Base-by-base conservation (phyloP, 495 filamentous ascomycete species). In the Hypoxylon crocopeplum region DNA sequence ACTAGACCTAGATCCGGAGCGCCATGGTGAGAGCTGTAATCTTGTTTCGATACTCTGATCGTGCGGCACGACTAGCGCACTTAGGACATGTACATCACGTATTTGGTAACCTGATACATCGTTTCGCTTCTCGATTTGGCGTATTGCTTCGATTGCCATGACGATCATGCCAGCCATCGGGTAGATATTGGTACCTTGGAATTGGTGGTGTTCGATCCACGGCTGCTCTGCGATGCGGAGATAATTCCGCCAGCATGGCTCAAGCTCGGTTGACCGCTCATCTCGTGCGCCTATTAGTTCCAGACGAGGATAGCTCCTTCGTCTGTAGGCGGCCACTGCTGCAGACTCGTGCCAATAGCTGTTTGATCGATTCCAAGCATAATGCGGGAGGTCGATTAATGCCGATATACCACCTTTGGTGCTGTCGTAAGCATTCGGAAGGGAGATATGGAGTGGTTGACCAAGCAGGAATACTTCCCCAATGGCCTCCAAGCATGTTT, bases 101-200 rank as follows among this genome's bases (percentile, higher is more conserved):
- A n/a, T n/a, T n/a, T n/a, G n/a, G n/a, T n/a, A n/a, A n/a, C n/a
- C n/a, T n/a, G n/a, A n/a, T n/a, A n/a, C n/a, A n/a, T n/a, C n/a
- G n/a, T n/a, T n/a, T n/a, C n/a, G n/a, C n/a, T n/a, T n/a, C n/a
- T n/a, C 24, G 24, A 27, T 38, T 52, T 84, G 80, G 1, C 69
- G 39, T 5, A 77, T 67, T 0, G 80, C 81, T 55, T 84, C 80
- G 7, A 75, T 69, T 2, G 62, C 72, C 77, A 83, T 82, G 7
- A 71, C 63, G 0, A 82, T 64, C 34, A 79, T 78, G 0, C 74
- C 76, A 8, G 80, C 75, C 15, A 62, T 66, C 0, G 81, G 79
- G 45, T 79, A 81, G 1, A 83, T 39, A 15, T 80, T 74, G 12
- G 75, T 72, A 6, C 55, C 56, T 0, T 56, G 55, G 34, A 69